These are phyloP conservation scores for Lolium multiflorum DNA, from an alignment of 176 grass and related monocot genomes.

Conservation along the genomic window DNA sequence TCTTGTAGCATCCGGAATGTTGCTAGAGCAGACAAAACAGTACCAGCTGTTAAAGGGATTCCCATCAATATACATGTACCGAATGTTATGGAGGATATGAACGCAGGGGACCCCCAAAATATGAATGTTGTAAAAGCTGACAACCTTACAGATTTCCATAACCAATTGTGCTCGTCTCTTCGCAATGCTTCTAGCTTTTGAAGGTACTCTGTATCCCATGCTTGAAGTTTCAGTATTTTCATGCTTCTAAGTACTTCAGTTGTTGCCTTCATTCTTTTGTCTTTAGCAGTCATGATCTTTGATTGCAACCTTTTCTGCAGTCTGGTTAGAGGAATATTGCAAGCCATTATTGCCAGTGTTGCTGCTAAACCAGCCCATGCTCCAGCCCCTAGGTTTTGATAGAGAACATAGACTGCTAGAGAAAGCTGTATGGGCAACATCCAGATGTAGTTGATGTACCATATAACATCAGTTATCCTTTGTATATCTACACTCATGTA, in stretches of 20 bases:
- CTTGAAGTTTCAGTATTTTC: conserved; percentile 98
- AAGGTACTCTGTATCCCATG: conserved; percentile 91
- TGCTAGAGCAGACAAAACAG: conserved; percentile 93
- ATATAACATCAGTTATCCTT: conserved; percentile 86
- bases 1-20: conserved; percentile 99
- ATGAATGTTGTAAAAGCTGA: conserved; percentile 69
- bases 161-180: conserved; percentile 68
- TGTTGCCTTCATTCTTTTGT: conserved; percentile 92
- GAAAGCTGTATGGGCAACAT: conserved; percentile 93
- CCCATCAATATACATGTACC: conserved; percentile 86
- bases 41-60: conserved; percentile 86
- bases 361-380: conserved; percentile 90
- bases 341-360: conserved; percentile 78
- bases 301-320: conserved; percentile 82
- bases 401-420: conserved; percentile 80
- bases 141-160: conserved; percentile 75
- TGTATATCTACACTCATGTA: conserved; percentile 98
- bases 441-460: conserved; percentile 92
- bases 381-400: conserved; percentile 79
- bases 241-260: conserved; percentile 95
- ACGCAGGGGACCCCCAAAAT: conserved; percentile 89
- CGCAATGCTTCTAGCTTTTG: conserved; percentile 81
- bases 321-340: conserved; percentile 88
- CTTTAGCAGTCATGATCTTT: conserved; percentile 91
- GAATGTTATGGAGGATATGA: conserved; percentile 90